Evolutionary conservation across 139 green algal genomes (phyloP), one percentile per base, ranked within the genome.

Genomic region (Chlamydomonas sphaeroides): DNA sequence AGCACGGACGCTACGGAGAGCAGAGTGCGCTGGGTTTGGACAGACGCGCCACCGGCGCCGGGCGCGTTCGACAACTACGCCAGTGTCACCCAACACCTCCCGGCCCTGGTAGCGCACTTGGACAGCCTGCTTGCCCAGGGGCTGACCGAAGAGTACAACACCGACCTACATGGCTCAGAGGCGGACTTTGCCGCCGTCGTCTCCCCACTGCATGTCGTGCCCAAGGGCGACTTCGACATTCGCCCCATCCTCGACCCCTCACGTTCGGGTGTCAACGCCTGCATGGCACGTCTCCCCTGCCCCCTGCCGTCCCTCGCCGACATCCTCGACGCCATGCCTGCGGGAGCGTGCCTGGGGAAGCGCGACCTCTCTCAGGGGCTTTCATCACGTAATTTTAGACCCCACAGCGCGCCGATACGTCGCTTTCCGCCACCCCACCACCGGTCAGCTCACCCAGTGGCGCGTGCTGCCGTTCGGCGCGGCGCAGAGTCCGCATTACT

Each of bases 241-340:
- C 53, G 68, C 0, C 69, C 69, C 3, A 74, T 85, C 33, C 66
- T 72, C 7, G 79, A 85, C 49, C 79, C 79, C 3, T n/a, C 67
- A 8, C 10, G 41, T 1, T 56, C 67, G 1, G 79, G 79, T 0
- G 69, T 85, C 33, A 85, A 85, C 56, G 39, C 32, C 3, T 48
- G n/a, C 56, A 85, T 79, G 79, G 14, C 20, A 0, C 14, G 25
- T 2, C 67, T 85, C n/a, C 79, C 79, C 3, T 85, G 79, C 53
- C 56, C 53, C 23, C 49, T 84, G 20, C 78, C 78, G 5, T 53
- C 57, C 56, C 33, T 68, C 1, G 36, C 28, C 17, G 20, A 30
- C 21, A 36, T 78, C 2, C 41, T 84, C 3, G 32, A 67, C 36
- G 26, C 68, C 36, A 32, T 84, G 3, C 68, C 56, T 36, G 41